These are phyloP conservation scores for Pyrenula aspistea DNA, from an alignment of 495 filamentous ascomycete genomes.

Conservation along the genomic window DNA sequence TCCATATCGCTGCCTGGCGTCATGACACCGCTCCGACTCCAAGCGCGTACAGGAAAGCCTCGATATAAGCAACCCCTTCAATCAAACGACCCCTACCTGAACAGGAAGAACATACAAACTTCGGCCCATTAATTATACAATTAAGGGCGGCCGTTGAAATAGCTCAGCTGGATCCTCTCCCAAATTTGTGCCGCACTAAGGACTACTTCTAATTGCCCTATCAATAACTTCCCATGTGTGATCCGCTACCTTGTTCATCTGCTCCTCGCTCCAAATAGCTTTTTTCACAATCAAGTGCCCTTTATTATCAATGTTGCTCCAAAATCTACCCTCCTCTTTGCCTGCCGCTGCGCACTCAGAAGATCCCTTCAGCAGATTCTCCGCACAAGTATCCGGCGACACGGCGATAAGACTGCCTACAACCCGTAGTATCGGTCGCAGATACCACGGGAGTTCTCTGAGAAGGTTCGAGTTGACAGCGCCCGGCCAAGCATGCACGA, in stretches of 20 bases:
- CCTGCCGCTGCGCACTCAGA: not conserved
- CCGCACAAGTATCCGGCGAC: conserved; percentile 3
- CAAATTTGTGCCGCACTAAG: not conserved
- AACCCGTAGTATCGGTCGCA: not conserved
- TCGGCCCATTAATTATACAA: too few species aligned
- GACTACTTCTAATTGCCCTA: not conserved
- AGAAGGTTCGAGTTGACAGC: conserved; percentile 6
- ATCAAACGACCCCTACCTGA: too few species aligned
- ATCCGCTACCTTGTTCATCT: conserved; percentile 1
- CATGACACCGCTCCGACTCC: too few species aligned
- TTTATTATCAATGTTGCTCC: conserved; percentile 12
- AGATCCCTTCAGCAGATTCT: conserved; percentile 6
- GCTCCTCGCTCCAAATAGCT: conserved; percentile 8
- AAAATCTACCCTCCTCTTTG: conserved; percentile 5
- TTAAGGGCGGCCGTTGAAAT: too few species aligned
- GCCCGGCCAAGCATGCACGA: conserved; percentile 11
- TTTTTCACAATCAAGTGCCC: conserved; percentile 6
- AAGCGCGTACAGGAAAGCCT: too few species aligned
- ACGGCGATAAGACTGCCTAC: conserved; percentile 1
- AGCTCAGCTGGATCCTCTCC: not conserved
- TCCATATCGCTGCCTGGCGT: too few species aligned
- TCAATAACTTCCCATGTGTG: not conserved
- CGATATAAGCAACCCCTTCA: too few species aligned
- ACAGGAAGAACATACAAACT: too few species aligned
- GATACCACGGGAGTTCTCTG: conserved; percentile 5